Evolutionary conservation across 2,329 filamentous ascomycete species (phyloP), one percentile per base, ranked within the genome.

Genomic region (Cadophora sp.): DNA sequence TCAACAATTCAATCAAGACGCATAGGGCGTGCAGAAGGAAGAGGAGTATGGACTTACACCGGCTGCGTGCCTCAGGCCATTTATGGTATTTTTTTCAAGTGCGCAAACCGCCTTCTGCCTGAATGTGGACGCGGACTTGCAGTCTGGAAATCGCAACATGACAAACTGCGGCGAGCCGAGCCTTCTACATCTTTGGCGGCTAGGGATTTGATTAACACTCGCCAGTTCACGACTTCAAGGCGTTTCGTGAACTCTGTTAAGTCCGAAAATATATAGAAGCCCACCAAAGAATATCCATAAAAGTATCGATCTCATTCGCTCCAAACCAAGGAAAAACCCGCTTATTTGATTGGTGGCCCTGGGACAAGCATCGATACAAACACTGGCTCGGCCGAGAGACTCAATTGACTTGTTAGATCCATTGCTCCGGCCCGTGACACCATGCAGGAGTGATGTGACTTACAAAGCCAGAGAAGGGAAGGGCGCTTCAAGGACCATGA

Each of bases 121-220:
- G 29, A 59, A 22, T 22, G 26, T 55, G 27, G 31, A n/a, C 51
- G 12, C 26, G 1, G 56, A 22, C 9, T 37, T 6, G 19, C 51
- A 31, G 26, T 14, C 19, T 31, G 7, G 19, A n/a, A 22, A 24
- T n/a, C 19, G 19, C 8, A 37, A 11, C 19, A 46, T 37, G 27
- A 29, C 22, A 29, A 27, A 27, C 16, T 50, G 43, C 19, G 50
- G 43, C 59, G 59, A 40, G 14, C 59, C 59, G 59, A 62, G 43
- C 59, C 59, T 62, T 62, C 40, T 46, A 19, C 19, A 14, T 9
- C 27, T 8, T 34, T 59, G n/a, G 31, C 31, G 56, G 56, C 56
- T 40, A 59, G 14, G 27, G 31, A 37, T 19, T 22, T 40, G 5
- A 56, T 34, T 24, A 12, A 31, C 4, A 31, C n/a, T 58, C 8